These are phyloP conservation scores for Fusarium illudens DNA, from an alignment of 2,329 filamentous ascomycete species.

Conservation along the genomic window DNA sequence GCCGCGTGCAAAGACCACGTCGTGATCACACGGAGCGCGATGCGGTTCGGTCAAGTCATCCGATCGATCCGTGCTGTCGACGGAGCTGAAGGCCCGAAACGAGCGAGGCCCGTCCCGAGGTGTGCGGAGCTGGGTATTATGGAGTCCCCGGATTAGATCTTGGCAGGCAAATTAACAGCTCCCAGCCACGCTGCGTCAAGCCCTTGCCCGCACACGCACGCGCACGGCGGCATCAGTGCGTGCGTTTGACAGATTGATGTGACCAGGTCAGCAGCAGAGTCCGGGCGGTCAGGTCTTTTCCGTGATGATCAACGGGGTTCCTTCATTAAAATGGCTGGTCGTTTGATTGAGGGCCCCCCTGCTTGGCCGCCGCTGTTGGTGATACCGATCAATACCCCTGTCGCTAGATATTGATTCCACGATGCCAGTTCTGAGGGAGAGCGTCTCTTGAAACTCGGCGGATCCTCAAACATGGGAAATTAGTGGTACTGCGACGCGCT, in stretches of 20 bases:
- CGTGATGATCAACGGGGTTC: slow-evolving; percentile 18
- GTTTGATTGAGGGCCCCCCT: slow-evolving; percentile 30
- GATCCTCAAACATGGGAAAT: slow-evolving; percentile 21
- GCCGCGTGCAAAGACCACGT: slow-evolving; percentile 29
- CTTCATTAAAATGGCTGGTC: slow-evolving; percentile 25
- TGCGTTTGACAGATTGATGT: slow-evolving; percentile 23
- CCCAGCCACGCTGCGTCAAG: slow-evolving; percentile 12
- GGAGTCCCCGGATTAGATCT: slow-evolving; percentile 27
- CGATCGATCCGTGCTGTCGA: slow-evolving; percentile 23
- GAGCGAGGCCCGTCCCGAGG: slow-evolving; percentile 32
- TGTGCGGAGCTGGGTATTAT: slow-evolving; percentile 30
- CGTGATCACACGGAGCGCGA: slow-evolving; percentile 8
- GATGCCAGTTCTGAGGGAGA: slow-evolving; percentile 16
- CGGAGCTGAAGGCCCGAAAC: slow-evolving; percentile 27
- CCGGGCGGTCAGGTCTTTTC: slow-evolving; percentile 28
- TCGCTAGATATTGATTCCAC: slow-evolving; percentile 17
- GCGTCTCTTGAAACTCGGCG: slow-evolving; percentile 30
- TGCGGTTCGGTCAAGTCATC: slow-evolving; percentile 25
- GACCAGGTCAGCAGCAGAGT: slow-evolving; percentile 20
- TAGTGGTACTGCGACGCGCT: slow-evolving; percentile 16
- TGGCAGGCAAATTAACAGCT: slow-evolving; percentile 15
- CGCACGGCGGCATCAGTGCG: slow-evolving; percentile 9
- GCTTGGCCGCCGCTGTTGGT: slow-evolving; percentile 27
- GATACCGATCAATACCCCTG: slow-evolving; percentile 29
- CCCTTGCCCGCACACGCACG: slow-evolving; percentile 14